Base-by-base conservation (phyloP, 768 basidiomycete species). In the Coprinellus micaceus region DNA sequence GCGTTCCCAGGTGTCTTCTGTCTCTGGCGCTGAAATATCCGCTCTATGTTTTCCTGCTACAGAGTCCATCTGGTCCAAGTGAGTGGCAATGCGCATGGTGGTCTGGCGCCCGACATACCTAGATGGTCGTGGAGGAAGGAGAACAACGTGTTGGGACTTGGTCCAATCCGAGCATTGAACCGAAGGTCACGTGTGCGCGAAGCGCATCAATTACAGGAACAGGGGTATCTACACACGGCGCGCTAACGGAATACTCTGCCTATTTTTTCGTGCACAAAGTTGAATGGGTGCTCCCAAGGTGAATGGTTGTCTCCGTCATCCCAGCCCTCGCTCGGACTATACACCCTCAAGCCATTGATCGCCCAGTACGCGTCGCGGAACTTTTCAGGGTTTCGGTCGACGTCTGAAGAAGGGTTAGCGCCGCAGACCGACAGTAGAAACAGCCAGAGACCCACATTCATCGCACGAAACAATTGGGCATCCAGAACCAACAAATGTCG, bases 1-100 rank as follows among this genome's bases (percentile, higher is more conserved):
- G 17, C 69, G 74, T 54, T 91, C 88, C 91, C 91, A 93, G 13
- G 82, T 82, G 26, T 93, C 89, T 66, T 93, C 91, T 2, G 87
- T 82, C 68, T 93, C 91, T 30, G 76, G 64, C 13, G 81, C 72
- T 53, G 72, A 64, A 28, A 80, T 46, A 25, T 67, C 60, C 30
- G 73, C 66, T 55, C 76, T 76, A 21, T 81, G 61, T 37, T 69
- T 63, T 40, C 78, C 77, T 45, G 84, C 61, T 61, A 51, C 33
- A n/a, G 57, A 46, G 29, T 56, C 53, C 19, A 49, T n/a, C 48
- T 54, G 49, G 29, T 58, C 61, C 49, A 45, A 45, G 19, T 21
- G 33, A 11, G 10, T 5, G 25, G 12, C 15, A 2, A 17, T 19
- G 30, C 13, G 7, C 29, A 19, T 29, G 19, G 21, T 2, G 36